Evolutionary conservation across 2,329 filamentous ascomycete genomes (phyloP).

Genomic region (Penicillium vulpinum): DNA sequence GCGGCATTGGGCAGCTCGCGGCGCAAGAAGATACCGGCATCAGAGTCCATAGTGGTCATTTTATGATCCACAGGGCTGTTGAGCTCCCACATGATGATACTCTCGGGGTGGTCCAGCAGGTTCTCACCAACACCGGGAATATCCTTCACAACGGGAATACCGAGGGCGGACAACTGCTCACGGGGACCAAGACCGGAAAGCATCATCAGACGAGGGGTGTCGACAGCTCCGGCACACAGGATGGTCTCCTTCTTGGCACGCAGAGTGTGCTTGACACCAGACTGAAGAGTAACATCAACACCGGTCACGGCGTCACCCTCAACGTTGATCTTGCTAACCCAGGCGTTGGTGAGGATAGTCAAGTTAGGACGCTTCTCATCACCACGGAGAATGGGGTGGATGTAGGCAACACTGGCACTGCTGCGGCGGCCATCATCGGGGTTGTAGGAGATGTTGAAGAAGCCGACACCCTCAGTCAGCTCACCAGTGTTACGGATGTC

Average conservation of each 20-base stretch:
- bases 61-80: slow-evolving; percentile 74
- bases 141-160: slow-evolving; percentile 60
- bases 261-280: slow-evolving; percentile 56
- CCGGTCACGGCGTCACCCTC: slow-evolving; percentile 69
- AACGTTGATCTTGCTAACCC: slow-evolving; percentile 80
- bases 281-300: slow-evolving; percentile 67
- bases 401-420: slow-evolving; percentile 87
- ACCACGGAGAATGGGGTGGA: slow-evolving; percentile 83
- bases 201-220: slow-evolving; percentile 70
- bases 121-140: slow-evolving; percentile 65
- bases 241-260: slow-evolving; percentile 73
- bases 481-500: slow-evolving; percentile 73
- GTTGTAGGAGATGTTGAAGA: slow-evolving; percentile 90
- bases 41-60: slow-evolving; percentile 88
- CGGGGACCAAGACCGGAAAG: slow-evolving; percentile 56
- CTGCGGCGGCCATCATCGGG: slow-evolving; percentile 81
- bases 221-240: slow-evolving; percentile 75
- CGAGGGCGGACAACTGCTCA: slow-evolving; percentile 52
- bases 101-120: slow-evolving; percentile 65
- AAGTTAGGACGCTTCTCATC: slow-evolving; percentile 81
- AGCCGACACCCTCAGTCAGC: slow-evolving; percentile 75
- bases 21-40: slow-evolving; percentile 84
- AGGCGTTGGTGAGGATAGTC: slow-evolving; percentile 82
- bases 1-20: slow-evolving; percentile 71
- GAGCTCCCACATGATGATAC: slow-evolving; percentile 74